Evolutionary conservation across 1,139 yeast species (phyloP), one percentile per base, ranked within the genome.

Genomic region (Pichia sp.): DNA sequence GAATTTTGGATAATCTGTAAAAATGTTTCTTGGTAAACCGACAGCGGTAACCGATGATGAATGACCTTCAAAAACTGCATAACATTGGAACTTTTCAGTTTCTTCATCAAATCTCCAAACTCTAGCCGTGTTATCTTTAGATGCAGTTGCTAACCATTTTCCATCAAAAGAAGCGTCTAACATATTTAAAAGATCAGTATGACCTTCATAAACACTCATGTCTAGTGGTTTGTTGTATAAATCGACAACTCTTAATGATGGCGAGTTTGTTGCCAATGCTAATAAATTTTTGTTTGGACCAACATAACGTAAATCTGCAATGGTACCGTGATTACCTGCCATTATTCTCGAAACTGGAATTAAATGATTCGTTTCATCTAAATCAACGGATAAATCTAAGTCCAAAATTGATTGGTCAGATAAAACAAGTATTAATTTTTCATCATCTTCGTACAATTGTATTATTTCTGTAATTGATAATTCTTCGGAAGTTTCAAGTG

Each of bases 271-370:
- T 2, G 97, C 96, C 52, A 91, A 64, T 2, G 95, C 96, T 37
- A 89, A 61, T 25, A 61, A 55, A 19, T 56, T 52, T 24, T 66
- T 57, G 32, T 72, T 61, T 8, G 87, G 85, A 0, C 93, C 94
- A 31, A 80, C 83, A 55, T 79, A 81, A 50, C 77, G 74, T 63
- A 87, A 73, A 56, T 87, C 98, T 8, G 96, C 95, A 54, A 91
- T 80, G 27, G 93, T 93, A 47, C 96, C 97, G 62, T 91, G 96
- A 60, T 89, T 88, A 53, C 97, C 97, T 1, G 96, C 94, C 50
- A 88, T 70, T 35, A 78, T 69, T 41, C 77, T 69, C 10, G 62
- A 51, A 4, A 76, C 58, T 10, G 73, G 69, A 9, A 84, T 62
- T 15, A 58, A 33, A n/a, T 59, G 48, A 18, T 43, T 36, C 2